Evolutionary conservation across 129 eudicot species (phyloP).

Genomic region (Escallonia rubra): DNA sequence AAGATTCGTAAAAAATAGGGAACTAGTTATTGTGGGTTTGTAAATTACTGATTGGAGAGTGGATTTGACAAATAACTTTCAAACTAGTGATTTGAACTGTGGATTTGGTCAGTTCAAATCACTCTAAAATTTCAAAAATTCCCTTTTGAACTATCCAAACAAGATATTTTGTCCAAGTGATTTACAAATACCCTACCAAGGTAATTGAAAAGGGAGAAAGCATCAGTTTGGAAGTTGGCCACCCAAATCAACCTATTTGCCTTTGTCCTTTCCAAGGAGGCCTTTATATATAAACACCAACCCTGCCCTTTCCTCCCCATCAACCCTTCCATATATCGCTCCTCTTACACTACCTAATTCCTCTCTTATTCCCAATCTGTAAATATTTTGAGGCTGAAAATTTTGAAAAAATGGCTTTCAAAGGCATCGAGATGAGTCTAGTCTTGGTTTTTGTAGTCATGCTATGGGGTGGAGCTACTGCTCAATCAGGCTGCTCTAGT

Average conservation of each 20-base stretch:
- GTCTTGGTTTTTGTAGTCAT: conserved; percentile 32
- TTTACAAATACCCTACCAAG: too few relatives aligned
- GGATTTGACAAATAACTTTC: neutral
- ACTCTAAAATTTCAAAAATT: neutral
- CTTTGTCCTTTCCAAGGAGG: conserved; percentile 15
- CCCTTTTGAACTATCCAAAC: neutral
- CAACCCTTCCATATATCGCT: neutral
- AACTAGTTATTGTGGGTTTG: too few relatives aligned
- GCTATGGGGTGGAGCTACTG: conserved; percentile 38
- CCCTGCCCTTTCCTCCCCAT: conserved; percentile 17
- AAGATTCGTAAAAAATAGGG: too few relatives aligned
- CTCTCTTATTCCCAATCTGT: neutral
- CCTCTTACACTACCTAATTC: too few relatives aligned
- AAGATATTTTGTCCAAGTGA: too few relatives aligned
- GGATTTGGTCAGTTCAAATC: neutral
- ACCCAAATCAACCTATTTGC: conserved; percentile 35
- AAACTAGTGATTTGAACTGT: neutral
- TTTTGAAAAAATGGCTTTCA: conserved; percentile 30
- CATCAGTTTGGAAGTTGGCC: conserved; percentile 26
- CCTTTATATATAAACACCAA: conserved; percentile 24
- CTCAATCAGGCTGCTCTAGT: conserved; percentile 71
- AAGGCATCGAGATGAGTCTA: conserved; percentile 18
- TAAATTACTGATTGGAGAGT: too few relatives aligned
- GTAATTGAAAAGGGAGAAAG: too few relatives aligned
- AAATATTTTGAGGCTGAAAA: neutral